Evolutionary conservation across 257 asterid genomes (phyloP), one percentile per base, ranked within the genome.

Genomic region (Solanum chmielewskii): DNA sequence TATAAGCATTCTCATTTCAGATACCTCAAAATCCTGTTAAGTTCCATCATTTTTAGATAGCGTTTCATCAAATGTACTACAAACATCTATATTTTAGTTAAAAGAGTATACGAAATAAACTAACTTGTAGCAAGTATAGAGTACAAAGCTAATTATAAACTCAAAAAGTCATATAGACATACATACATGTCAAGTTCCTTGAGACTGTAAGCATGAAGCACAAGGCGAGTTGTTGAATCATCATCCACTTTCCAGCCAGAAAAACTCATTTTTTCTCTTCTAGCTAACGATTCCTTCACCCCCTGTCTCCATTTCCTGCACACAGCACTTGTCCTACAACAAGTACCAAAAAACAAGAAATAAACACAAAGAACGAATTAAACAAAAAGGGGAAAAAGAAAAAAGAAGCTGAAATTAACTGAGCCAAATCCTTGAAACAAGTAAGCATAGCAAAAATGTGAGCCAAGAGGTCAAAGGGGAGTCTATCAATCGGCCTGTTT

Each of bases 241-340:
- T 95, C 98, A 33, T 95, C 94, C 92, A 92, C 93, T 90, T 93
- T 94, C 98, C 99, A 95, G 4, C 98, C 98, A 9, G 98, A 93
- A 87, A 94, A 95, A 86, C 97, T 94, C 89, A 95, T 88, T 11
- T 47, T 91, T 49, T 94, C 94, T 86, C 91, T 93, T 90, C 95
- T 87, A 11, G 92, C 95, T 92, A 94, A 86, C 7, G 98, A 95
- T 59, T 96, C 98, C 86, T 87, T 91, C 89, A 93, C 97, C 59
- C 96, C 95, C 69, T 95, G 98, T 90, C 96, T 92, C 98, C 98
- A 96, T 93, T 94, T 95, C 90, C 92, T 83, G 85, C 98, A 91
- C 88, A 94, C 98, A 4, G 93, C 87, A 91, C 98, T 92, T 9
- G 92, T 92, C 93, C 98, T 94, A 87, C 81, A 37, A 23, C 7